These are phyloP conservation scores for Cenchrus fungigraminus DNA, from an alignment of 176 grass and related monocot species.

Conservation along the genomic window DNA sequence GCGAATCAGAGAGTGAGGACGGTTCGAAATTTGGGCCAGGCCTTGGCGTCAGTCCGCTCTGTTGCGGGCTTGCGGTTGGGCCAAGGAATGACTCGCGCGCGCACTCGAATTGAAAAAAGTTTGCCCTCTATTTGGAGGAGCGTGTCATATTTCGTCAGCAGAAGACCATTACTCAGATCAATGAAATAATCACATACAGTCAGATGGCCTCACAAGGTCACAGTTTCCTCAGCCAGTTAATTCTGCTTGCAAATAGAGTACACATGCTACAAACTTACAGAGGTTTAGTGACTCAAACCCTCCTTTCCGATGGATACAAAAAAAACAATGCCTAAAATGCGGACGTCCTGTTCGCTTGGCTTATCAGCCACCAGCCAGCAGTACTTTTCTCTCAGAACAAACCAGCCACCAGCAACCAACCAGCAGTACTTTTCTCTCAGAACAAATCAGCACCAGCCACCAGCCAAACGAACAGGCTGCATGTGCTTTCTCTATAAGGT, in stretches of 20 bases:
- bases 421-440: no score
- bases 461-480: no score
- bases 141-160: no score
- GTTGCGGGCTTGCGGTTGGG: background rate
- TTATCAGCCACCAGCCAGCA: no score
- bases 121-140: no score
- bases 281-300: background rate
- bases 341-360: no score
- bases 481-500: slow-evolving; percentile 13
- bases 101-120: no score
- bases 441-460: no score
- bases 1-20: background rate
- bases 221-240: background rate
- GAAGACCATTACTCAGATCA: background rate
- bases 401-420: no score
- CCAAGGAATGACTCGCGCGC: no score
- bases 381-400: no score
- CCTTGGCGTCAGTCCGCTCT: background rate
- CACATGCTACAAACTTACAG: background rate
- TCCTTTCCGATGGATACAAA: background rate
- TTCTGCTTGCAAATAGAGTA: background rate
- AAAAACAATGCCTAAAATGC: background rate
- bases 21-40: slow-evolving; percentile 3
- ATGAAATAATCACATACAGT: background rate
- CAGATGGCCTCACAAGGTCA: background rate